Conservation (phyloP, 2,329 filamentous ascomycete genomes). For the Alternaria triticimaculans region DNA sequence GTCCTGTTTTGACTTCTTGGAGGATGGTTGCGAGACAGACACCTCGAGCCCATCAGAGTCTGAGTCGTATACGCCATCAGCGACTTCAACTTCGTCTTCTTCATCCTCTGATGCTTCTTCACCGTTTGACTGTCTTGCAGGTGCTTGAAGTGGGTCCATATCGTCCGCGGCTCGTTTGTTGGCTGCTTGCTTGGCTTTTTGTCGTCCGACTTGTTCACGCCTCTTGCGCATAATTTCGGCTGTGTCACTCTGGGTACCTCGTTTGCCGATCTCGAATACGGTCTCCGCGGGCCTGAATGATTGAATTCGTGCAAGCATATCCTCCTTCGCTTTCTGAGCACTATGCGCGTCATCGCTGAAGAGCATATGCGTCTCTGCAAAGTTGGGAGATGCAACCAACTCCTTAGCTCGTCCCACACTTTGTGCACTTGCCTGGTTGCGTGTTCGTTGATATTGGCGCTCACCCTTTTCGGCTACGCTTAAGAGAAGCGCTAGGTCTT, state of each 20-base stretch:
- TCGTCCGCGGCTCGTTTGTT: slow-evolving; percentile 44
- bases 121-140: slow-evolving; percentile 18
- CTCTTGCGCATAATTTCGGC: slow-evolving; percentile 78
- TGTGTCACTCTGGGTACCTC: slow-evolving; percentile 67
- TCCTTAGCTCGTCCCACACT: slow-evolving; percentile 88
- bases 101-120: slow-evolving; percentile 44
- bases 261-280: slow-evolving; percentile 90
- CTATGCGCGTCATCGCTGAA: slow-evolving; percentile 70
- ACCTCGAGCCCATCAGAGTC: slow-evolving; percentile 63
- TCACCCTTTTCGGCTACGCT: slow-evolving; percentile 85
- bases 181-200: slow-evolving; percentile 50
- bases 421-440: slow-evolving; percentile 87
- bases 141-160: slow-evolving; percentile 5
- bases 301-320: slow-evolving; percentile 88
- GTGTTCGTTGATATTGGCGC: slow-evolving; percentile 87
- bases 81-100: slow-evolving; percentile 46
- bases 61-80: slow-evolving; percentile 48
- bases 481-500: slow-evolving; percentile 74
- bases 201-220: slow-evolving; percentile 71
- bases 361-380: slow-evolving; percentile 78
- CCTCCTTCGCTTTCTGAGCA: slow-evolving; percentile 71
- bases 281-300: slow-evolving; percentile 90
- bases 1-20: slow-evolving; percentile 38
- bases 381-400: slow-evolving; percentile 71
- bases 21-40: slow-evolving; percentile 53